These are phyloP conservation scores for Dioszegia hungarica DNA, from an alignment of 768 basidiomycete species.

Conservation along the genomic window DNA sequence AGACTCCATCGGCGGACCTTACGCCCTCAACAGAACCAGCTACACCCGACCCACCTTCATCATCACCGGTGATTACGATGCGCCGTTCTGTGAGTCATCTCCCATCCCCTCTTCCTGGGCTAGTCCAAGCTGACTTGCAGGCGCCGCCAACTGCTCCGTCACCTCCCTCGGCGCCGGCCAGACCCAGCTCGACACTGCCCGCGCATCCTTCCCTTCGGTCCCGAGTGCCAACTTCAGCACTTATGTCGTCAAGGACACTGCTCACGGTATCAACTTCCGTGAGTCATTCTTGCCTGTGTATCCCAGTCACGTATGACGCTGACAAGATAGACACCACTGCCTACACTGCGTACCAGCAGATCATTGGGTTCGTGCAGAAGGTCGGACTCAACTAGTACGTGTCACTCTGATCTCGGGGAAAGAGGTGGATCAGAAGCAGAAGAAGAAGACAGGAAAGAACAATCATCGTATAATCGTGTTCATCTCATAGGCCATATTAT, in stretches of 20 bases:
- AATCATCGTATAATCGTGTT: too few relatives aligned
- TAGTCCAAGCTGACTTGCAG: background rate
- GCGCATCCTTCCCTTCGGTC: conserved; percentile 19
- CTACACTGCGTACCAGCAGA: conserved; percentile 28
- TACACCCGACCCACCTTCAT: conserved; percentile 28
- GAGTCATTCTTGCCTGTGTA: background rate
- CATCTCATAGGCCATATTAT: background rate
- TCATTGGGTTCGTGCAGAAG: conserved; percentile 21
- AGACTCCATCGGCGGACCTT: conserved; percentile 16
- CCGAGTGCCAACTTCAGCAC: conserved; percentile 18
- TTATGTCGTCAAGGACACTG: conserved; percentile 26
- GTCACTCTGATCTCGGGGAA: background rate
- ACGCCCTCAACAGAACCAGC: background rate
- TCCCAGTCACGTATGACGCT: background rate
- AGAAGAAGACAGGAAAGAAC: background rate
- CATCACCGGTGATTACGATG: conserved; percentile 28
- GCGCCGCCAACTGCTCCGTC: conserved; percentile 23
- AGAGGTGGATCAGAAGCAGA: too few relatives aligned
- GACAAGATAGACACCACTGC: conserved; percentile 12
- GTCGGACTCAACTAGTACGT: background rate
- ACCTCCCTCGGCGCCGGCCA: conserved; percentile 14
- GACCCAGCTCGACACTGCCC: conserved; percentile 33
- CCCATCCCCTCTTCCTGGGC: background rate
- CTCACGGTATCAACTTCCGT: conserved; percentile 38
- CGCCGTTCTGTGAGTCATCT: conserved; percentile 20